phyloP scores from a whole-genome alignment of 371 early-diverging fungal species.

The Mortierella sp. region DNA sequence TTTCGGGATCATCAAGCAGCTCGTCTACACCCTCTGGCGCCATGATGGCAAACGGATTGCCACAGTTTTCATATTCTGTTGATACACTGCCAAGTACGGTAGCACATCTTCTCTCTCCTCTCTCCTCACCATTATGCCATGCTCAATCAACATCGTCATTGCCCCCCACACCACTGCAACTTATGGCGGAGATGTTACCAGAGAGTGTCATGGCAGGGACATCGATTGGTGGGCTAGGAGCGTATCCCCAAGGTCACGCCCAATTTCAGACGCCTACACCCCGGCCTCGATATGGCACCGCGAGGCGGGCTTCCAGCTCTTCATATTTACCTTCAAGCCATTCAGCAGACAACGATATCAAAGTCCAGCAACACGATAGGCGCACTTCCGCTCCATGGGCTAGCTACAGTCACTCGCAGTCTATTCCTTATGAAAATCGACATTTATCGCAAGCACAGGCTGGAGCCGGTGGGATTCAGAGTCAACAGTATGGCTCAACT shows the following conservation, averaged over 20 bases:
- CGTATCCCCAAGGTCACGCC: constrained; percentile 15
- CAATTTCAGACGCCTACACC: constrained; percentile 27
- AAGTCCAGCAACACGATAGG: constrained; percentile 30
- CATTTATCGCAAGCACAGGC: constrained; percentile 9
- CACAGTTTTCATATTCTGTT: constrained; percentile 15
- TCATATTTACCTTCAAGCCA: constrained; percentile 33
- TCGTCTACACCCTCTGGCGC: constrained; percentile 45
- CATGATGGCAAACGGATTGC: constrained; percentile 14
- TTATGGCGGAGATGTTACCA: constrained; percentile 20
- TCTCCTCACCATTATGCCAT: constrained; percentile 36
- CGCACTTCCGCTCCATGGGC: constrained; percentile 47
- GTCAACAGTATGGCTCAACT: constrained; percentile 16
- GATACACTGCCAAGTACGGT: constrained; percentile 32
- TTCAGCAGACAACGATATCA: constrained; percentile 23
- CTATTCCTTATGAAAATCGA: constrained; percentile 17
- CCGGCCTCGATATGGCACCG: constrained; percentile 22
- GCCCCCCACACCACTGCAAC: constrained; percentile 50
- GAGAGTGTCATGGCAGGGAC: constrained; percentile 24
- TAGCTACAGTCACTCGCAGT: constrained; percentile 12
- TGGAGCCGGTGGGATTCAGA: constrained; percentile 6
- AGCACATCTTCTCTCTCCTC: constrained; percentile 40
- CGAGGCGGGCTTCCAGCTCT: constrained; percentile 50
- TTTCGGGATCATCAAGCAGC: constrained; percentile 31
- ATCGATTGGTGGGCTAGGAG: not conserved
- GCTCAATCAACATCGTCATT: constrained; percentile 35